Conservation (phyloP, 345 rosid genomes). For the Boechera retrofracta region DNA sequence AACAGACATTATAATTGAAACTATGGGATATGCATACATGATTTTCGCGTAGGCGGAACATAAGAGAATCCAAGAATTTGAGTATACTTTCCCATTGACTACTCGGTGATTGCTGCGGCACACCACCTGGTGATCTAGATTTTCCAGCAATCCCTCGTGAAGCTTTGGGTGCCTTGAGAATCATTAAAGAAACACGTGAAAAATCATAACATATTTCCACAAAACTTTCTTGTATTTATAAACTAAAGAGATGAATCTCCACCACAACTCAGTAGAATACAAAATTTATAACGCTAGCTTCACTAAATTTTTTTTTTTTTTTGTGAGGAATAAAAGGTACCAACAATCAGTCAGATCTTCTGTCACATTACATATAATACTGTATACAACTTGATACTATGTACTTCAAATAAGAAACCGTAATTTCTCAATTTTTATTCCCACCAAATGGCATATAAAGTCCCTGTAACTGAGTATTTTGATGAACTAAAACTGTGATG, state of each 20-base stretch:
- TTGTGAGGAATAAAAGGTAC: neutral
- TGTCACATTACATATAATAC: slow-evolving; percentile 13
- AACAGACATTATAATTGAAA: slow-evolving; percentile 26
- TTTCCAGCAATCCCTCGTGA: slow-evolving; percentile 74
- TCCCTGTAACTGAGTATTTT: slow-evolving; percentile 10
- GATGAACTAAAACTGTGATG: slow-evolving; percentile 16
- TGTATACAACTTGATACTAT: slow-evolving; percentile 11
- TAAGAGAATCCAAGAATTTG: slow-evolving; percentile 88
- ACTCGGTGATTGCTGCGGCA: slow-evolving; percentile 61
- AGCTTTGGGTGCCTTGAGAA: slow-evolving; percentile 80
- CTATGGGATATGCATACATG: slow-evolving; percentile 61
- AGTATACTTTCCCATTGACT: slow-evolving; percentile 94
- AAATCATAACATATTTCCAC: slow-evolving; percentile 14
- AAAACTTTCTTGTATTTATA: slow-evolving; percentile 9
- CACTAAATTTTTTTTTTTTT: neutral
- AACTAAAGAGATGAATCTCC: slow-evolving; percentile 13
- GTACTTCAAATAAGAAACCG: neutral
- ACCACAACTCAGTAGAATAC: slow-evolving; percentile 16
- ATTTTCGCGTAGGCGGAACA: slow-evolving; percentile 76
- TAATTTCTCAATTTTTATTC: neutral
- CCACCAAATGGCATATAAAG: slow-evolving; percentile 8
- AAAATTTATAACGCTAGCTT: neutral
- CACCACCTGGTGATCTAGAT: slow-evolving; percentile 74
- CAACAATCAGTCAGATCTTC: slow-evolving; percentile 14
- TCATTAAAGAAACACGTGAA: slow-evolving; percentile 13